Conservation (phyloP, 2,329 filamentous ascomycete species). For the Fusarium sp. region DNA sequence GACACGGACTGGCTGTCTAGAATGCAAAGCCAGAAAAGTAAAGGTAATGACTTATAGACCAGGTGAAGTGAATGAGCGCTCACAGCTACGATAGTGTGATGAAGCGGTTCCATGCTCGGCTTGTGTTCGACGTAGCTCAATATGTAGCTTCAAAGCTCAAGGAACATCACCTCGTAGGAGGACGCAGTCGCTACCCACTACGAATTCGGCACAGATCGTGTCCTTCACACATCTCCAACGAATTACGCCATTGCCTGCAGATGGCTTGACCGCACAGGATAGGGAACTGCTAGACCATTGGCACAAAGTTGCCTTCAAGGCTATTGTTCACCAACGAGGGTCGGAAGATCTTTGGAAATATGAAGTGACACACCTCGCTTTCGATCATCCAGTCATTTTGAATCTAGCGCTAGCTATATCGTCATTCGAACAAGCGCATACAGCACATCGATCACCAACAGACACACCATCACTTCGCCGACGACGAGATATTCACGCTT, state of each 20-base stretch:
- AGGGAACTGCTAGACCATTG: slow-evolving; percentile 5
- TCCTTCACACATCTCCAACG: background rate
- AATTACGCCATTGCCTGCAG: slow-evolving; percentile 1
- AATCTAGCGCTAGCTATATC: slow-evolving; percentile 6
- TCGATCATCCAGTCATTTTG: slow-evolving; percentile 2
- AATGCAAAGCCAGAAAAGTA: slow-evolving; percentile 11
- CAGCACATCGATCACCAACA: background rate
- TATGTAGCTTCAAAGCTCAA: slow-evolving; percentile 1
- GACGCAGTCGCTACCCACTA: background rate
- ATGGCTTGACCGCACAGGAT: slow-evolving; percentile 3
- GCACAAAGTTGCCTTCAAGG: slow-evolving; percentile 1
- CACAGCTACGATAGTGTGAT: background rate
- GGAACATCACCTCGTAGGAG: background rate
- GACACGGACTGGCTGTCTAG: background rate
- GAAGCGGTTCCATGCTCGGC: background rate
- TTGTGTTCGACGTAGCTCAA: background rate
- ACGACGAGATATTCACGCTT: background rate
- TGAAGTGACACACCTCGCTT: slow-evolving; percentile 3
- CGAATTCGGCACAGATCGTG: background rate
- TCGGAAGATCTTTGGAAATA: slow-evolving; percentile 8
- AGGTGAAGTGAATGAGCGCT: slow-evolving; percentile 1
- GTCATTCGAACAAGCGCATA: slow-evolving; percentile 1
- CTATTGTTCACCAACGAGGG: slow-evolving; percentile 1
- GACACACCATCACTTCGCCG: background rate
- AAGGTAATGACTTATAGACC: slow-evolving; percentile 5